phyloP scores from a whole-genome alignment of 2,329 filamentous ascomycete species.

The Penicillium verrucosum region DNA sequence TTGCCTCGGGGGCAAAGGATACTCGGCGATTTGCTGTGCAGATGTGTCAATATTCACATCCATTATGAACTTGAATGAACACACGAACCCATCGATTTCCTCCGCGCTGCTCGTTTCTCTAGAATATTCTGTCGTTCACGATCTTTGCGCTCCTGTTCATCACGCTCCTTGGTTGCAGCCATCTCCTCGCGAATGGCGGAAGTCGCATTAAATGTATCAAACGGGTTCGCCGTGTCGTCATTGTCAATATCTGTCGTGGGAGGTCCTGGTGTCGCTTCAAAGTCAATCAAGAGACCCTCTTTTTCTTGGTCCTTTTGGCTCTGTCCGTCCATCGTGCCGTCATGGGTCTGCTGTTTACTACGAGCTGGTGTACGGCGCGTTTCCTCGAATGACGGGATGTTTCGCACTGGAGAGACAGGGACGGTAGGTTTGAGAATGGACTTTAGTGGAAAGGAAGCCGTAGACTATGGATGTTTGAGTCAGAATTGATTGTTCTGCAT shows the following conservation, averaged over 20 bases:
- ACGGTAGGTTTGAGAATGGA: constrained; percentile 82
- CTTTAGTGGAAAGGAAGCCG: constrained; percentile 47
- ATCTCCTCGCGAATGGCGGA: constrained; percentile 49
- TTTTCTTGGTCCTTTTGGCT: constrained; percentile 19
- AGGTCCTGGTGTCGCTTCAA: constrained; percentile 40
- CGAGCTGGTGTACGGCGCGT: constrained; percentile 41
- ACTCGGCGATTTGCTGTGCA: constrained; percentile 74
- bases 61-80: neutral
- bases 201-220: constrained; percentile 43
- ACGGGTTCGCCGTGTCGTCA: constrained; percentile 49
- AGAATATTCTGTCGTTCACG: constrained; percentile 58
- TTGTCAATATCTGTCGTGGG: constrained; percentile 34
- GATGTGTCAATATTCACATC: constrained; percentile 16
- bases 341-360: constrained; percentile 23
- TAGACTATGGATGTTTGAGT: constrained; percentile 35
- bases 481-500: constrained; percentile 6
- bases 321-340: constrained; percentile 7
- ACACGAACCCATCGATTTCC: constrained; percentile 73
- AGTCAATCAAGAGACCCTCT: constrained; percentile 42
- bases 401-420: constrained; percentile 61
- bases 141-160: constrained; percentile 61
- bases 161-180: constrained; percentile 65
- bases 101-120: constrained; percentile 77
- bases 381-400: constrained; percentile 61
- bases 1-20: constrained; percentile 95